Evolutionary conservation across 768 basidiomycete species (phyloP).

Genomic region (Crassisporium funariophilum): DNA sequence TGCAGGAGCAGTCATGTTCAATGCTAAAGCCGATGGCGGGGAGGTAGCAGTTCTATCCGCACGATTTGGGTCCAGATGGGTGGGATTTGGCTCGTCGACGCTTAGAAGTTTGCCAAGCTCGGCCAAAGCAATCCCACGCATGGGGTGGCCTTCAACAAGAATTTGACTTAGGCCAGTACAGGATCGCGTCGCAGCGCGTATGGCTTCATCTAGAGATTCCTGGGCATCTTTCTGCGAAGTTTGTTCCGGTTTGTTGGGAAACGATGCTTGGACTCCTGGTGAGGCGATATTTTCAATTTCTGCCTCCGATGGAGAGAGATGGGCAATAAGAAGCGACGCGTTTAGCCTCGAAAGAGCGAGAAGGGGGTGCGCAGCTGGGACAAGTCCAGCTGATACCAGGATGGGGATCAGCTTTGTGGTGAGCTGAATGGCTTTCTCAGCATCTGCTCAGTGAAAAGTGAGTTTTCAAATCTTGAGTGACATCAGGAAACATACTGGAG

Average conservation of each 20-base stretch:
- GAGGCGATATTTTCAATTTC: constrained; percentile 27
- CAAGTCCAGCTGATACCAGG: constrained; percentile 57
- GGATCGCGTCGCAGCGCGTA: constrained; percentile 57
- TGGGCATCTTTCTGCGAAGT: constrained; percentile 35
- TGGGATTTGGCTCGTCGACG: constrained; percentile 70
- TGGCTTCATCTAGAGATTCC: constrained; percentile 60
- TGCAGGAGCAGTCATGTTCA: constrained; percentile 13
- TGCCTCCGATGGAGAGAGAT: constrained; percentile 33
- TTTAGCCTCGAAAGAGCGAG: constrained; percentile 74
- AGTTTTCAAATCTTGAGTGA: not conserved
- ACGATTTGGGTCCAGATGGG: constrained; percentile 3
- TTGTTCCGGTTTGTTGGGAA: constrained; percentile 1
- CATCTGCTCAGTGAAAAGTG: constrained; percentile 43
- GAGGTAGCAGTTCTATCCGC: not conserved
- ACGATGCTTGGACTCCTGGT: constrained; percentile 20
- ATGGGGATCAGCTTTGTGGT: constrained; percentile 69
- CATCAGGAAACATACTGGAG: constrained; percentile 42
- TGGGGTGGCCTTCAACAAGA: constrained; percentile 71
- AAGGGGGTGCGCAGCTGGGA: constrained; percentile 75
- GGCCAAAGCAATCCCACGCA: constrained; percentile 70
- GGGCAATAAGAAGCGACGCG: constrained; percentile 62
- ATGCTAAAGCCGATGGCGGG: not conserved
- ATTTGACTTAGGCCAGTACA: constrained; percentile 54
- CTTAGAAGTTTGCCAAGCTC: constrained; percentile 83
- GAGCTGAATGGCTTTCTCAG: constrained; percentile 55